Evolutionary conservation across 176 grass and related monocot genomes (phyloP).

Genomic region (Raddia guianensis): DNA sequence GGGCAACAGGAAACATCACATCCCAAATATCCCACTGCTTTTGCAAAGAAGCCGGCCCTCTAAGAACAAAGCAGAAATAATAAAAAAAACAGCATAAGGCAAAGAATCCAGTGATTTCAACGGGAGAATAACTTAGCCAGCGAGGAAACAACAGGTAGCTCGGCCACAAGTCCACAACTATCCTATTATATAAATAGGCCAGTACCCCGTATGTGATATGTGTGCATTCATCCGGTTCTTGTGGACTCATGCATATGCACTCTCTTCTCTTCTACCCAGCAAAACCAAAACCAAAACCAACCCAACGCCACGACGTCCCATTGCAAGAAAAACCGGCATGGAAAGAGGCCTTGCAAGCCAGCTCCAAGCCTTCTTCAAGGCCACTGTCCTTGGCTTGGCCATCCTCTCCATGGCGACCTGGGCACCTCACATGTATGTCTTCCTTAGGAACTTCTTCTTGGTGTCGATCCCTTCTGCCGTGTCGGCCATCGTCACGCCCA

Average conservation of each 20-base stretch:
- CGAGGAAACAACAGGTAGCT: background rate
- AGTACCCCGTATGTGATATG: background rate
- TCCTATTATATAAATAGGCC: conserved; percentile 21
- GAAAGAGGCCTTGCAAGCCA: background rate
- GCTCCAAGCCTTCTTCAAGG: conserved; percentile 18
- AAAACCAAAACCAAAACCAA: conserved; percentile 13
- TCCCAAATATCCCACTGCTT: background rate
- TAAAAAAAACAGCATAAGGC: background rate
- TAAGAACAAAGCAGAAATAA: background rate
- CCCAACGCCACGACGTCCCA: background rate
- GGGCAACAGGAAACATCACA: background rate
- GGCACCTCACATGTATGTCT: conserved; percentile 40
- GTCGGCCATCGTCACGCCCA: conserved; percentile 37
- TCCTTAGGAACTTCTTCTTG: conserved; percentile 40
- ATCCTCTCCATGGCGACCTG: conserved; percentile 45
- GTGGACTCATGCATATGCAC: conserved; percentile 24
- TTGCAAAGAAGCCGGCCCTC: background rate
- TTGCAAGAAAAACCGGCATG: conserved; percentile 25
- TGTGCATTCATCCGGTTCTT: background rate
- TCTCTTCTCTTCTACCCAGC: background rate
- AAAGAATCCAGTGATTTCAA: conserved; percentile 13
- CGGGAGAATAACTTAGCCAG: conserved; percentile 27
- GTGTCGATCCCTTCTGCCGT: conserved; percentile 38
- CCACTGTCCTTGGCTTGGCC: conserved; percentile 33
- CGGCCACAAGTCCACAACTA: background rate